These are phyloP conservation scores for Cryptococcus sp. DNA, from an alignment of 1,284 basidiomycete species.

Conservation along the genomic window DNA sequence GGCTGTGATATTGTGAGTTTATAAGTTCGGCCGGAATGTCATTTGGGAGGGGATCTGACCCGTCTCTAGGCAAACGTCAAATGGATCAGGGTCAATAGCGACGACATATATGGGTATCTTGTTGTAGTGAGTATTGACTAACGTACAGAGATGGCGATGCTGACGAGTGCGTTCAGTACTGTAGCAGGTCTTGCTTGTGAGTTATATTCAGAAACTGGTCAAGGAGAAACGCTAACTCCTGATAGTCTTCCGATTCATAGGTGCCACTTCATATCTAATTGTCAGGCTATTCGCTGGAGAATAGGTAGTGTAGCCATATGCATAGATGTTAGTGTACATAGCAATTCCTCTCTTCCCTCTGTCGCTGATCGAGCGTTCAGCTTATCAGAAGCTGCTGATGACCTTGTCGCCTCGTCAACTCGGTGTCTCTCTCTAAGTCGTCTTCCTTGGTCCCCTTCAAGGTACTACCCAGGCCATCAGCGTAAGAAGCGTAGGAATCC, in stretches of 20 bases:
- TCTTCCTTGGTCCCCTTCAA: background rate
- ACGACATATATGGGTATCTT: slow-evolving; percentile 46
- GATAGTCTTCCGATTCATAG: slow-evolving; percentile 73
- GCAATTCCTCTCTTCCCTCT: no score
- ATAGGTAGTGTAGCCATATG: slow-evolving; percentile 47
- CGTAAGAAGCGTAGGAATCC: background rate
- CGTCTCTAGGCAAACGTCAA: slow-evolving; percentile 29
- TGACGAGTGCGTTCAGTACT: slow-evolving; percentile 52
- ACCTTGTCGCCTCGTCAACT: background rate
- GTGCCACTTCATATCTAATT: slow-evolving; percentile 70
- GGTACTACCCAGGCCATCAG: background rate
- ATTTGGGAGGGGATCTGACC: background rate
- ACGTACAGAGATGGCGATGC: slow-evolving; percentile 39
- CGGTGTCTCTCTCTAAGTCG: background rate
- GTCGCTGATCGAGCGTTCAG: background rate
- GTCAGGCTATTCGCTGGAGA: slow-evolving; percentile 78
- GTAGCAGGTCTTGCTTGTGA: slow-evolving; percentile 78
- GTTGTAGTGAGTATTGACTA: slow-evolving; percentile 27
- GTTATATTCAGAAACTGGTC: slow-evolving; percentile 39
- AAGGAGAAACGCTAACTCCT: background rate
- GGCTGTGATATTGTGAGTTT: slow-evolving; percentile 61
- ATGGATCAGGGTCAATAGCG: slow-evolving; percentile 27
- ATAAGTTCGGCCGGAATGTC: background rate
- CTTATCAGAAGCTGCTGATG: background rate
- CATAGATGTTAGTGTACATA: background rate